Conservation (phyloP, 495 filamentous ascomycete species). For the Articulospora tetracladia region DNA sequence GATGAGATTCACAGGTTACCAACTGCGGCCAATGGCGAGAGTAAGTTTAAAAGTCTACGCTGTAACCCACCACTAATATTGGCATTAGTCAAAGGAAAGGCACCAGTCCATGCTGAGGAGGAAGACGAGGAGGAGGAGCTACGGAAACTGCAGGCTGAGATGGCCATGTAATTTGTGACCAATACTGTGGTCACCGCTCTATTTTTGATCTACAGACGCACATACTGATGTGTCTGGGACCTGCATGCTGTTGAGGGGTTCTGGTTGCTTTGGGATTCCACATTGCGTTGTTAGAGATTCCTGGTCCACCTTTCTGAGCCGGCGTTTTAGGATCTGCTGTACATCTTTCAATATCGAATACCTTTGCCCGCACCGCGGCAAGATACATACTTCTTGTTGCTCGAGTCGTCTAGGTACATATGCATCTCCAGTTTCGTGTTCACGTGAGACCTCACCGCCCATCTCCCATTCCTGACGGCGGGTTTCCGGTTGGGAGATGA, state of each 20-base stretch:
- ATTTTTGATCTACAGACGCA: conserved; percentile 12
- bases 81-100: conserved; percentile 56
- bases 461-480: not conserved
- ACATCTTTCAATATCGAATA: conserved; percentile 20
- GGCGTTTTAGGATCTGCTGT: conserved; percentile 27
- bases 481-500: not conserved
- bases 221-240: conserved; percentile 12
- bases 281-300: conserved; percentile 18
- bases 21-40: conserved; percentile 62
- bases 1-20: conserved; percentile 72
- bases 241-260: conserved; percentile 20
- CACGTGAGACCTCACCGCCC: conserved; percentile 14
- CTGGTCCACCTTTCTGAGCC: conserved; percentile 16
- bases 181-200: conserved; percentile 10
- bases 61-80: conserved; percentile 17
- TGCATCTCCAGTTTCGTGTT: not conserved
- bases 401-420: not conserved
- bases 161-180: conserved; percentile 74
- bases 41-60: conserved; percentile 48
- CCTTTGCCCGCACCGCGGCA: not conserved
- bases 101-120: conserved; percentile 56
- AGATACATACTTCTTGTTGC: conserved; percentile 1
- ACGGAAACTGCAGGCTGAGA: conserved; percentile 89
- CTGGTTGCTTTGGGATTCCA: conserved; percentile 17
- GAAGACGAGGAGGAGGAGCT: conserved; percentile 96